These are phyloP conservation scores for Lathyrus sativus DNA, from an alignment of 306 rosid species.

Conservation along the genomic window DNA sequence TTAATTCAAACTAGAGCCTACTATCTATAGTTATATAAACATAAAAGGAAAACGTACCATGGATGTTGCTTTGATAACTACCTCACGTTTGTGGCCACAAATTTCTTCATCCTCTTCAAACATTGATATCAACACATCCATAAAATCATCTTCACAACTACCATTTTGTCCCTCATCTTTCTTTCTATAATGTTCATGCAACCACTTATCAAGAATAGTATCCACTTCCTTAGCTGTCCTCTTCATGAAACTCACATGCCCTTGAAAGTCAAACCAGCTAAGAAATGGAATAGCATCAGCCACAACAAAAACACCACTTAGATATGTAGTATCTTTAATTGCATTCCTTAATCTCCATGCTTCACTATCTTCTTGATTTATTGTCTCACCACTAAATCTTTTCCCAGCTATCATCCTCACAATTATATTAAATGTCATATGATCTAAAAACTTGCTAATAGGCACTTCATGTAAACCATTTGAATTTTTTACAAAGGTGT, in stretches of 20 bases:
- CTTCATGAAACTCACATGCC: conserved; percentile 62
- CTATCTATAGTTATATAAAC: not conserved
- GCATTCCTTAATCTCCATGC: conserved; percentile 45
- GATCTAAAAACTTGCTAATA: conserved; percentile 47
- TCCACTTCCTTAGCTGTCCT: conserved; percentile 44
- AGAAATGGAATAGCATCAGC: conserved; percentile 51
- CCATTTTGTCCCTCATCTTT: not conserved
- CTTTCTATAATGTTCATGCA: conserved; percentile 43
- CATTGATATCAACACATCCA: conserved; percentile 52
- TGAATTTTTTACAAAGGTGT: not conserved
- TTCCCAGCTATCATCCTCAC: conserved; percentile 56
- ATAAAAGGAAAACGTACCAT: conserved; percentile 42
- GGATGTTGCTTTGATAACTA: conserved; percentile 64
- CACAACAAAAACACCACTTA: conserved; percentile 57
- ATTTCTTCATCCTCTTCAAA: conserved; percentile 37
- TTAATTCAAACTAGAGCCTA: no score
- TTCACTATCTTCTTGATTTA: conserved; percentile 36
- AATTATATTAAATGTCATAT: conserved; percentile 54
- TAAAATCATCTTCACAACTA: conserved; percentile 39
- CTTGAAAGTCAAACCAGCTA: conserved; percentile 54
- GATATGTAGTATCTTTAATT: conserved; percentile 46
- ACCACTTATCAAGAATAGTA: conserved; percentile 48
- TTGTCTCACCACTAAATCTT: conserved; percentile 35
- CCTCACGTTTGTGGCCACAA: conserved; percentile 49
- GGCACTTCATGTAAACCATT: conserved; percentile 18